Evolutionary conservation across 139 green algal genomes (phyloP).

Genomic region (Micractinium conductrix): DNA sequence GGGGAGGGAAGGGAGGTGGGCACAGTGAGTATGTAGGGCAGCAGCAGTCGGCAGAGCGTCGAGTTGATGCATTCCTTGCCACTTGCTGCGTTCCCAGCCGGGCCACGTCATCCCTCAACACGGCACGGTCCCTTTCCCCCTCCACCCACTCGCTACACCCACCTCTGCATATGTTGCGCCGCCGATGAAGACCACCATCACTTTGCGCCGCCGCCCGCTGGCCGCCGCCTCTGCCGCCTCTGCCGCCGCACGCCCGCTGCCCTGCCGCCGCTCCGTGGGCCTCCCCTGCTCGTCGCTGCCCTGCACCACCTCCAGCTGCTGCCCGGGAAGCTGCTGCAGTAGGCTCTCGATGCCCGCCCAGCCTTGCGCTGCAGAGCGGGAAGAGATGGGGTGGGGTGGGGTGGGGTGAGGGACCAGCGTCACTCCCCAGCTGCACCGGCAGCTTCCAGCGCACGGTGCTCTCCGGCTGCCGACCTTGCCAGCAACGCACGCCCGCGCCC

Average conservation of each 20-base stretch:
- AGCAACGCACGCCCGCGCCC: no score
- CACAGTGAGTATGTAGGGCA: neutral
- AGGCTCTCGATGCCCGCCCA: conserved; percentile 55
- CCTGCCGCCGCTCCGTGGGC: conserved; percentile 36
- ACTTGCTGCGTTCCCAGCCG: no score
- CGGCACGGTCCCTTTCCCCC: no score
- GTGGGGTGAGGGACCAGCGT: no score
- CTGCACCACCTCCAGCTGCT: conserved; percentile 82
- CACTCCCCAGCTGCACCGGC: no score
- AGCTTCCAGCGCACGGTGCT: no score
- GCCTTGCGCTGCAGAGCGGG: neutral
- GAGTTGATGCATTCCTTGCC: no score
- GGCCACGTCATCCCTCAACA: no score
- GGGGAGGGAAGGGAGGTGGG: neutral
- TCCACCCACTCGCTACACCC: neutral
- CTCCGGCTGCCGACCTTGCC: no score
- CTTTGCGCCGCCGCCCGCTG: conserved; percentile 34
- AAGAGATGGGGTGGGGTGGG: no score
- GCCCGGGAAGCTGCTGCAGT: conserved; percentile 73
- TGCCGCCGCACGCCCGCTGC: neutral
- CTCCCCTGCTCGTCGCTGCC: conserved; percentile 48
- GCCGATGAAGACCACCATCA: conserved; percentile 89
- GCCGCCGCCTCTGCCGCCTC: neutral
- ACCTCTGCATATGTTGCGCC: conserved; percentile 90
- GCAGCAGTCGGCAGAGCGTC: neutral